These are phyloP conservation scores for Penicillium sp. DNA, from an alignment of 2,329 filamentous ascomycete genomes.

Conservation along the genomic window DNA sequence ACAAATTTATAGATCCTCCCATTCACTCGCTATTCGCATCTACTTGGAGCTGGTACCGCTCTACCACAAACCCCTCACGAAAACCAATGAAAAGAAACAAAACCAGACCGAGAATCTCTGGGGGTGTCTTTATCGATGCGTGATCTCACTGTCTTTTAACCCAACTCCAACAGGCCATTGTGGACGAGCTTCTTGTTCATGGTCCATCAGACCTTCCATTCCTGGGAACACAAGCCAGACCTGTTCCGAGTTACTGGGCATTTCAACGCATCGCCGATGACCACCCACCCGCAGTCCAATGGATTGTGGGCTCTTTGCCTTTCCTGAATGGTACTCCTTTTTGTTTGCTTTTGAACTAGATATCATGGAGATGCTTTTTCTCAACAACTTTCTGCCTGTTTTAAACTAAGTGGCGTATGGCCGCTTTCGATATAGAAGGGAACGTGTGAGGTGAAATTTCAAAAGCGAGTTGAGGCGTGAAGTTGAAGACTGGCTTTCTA, in stretches of 20 bases:
- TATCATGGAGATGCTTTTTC: conserved; percentile 22
- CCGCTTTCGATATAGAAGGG: conserved; percentile 19
- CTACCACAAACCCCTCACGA: too few relatives aligned
- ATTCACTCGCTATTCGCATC: conserved; percentile 10
- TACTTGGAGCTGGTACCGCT: conserved; percentile 3
- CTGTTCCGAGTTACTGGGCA: neutral
- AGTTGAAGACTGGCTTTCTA: conserved; percentile 15
- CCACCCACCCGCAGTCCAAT: conserved; percentile 7
- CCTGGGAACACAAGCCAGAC: neutral
- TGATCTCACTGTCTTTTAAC: too few relatives aligned
- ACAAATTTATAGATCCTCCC: conserved; percentile 13
- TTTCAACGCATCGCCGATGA: conserved; percentile 19
- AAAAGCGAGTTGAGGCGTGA: conserved; percentile 23
- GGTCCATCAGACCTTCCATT: neutral
- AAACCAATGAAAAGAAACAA: conserved; percentile 9
- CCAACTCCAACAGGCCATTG: too few relatives aligned
- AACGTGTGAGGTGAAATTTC: conserved; percentile 9
- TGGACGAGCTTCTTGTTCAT: neutral
- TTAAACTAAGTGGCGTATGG: conserved; percentile 11
- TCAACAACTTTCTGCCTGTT: conserved; percentile 14
- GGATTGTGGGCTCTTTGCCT: conserved; percentile 14
- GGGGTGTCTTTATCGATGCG: neutral
- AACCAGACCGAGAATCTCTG: neutral
- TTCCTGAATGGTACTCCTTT: conserved; percentile 6
- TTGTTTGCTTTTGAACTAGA: conserved; percentile 19